A percentile compares a stretch with the other conserved stretches of the same genome.
phyloP scores from a whole-genome alignment of 805 yeast species.

The Zygosaccharomyces pseudorouxii region DNA sequence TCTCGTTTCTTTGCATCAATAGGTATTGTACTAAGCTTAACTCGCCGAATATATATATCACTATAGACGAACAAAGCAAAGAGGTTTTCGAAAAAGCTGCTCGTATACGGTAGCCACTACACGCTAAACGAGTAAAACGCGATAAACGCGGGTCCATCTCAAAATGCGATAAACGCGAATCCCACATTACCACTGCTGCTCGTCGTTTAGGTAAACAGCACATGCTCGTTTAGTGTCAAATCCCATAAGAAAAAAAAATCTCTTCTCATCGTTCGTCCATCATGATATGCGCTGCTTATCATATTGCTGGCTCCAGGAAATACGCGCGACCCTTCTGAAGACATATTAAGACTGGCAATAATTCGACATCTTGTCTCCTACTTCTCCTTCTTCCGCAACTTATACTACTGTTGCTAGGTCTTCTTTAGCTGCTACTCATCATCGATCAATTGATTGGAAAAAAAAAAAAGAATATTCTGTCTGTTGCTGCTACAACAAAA shows the following conservation, averaged over 20 bases:
- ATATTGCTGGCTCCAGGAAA: neutral
- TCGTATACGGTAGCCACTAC: too few relatives aligned
- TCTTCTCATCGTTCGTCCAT: neutral
- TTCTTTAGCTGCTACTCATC: too few relatives aligned
- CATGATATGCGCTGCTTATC: neutral
- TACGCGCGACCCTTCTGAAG: neutral
- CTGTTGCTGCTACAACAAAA: too few relatives aligned
- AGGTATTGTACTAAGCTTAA: neutral
- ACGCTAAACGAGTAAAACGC: neutral
- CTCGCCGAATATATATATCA: neutral
- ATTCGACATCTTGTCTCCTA: neutral
- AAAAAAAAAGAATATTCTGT: too few relatives aligned
- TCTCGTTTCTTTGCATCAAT: neutral
- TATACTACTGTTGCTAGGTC: too few relatives aligned
- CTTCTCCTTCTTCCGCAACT: too few relatives aligned
- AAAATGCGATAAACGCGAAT: neutral
- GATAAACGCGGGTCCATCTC: neutral
- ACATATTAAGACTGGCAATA: neutral
- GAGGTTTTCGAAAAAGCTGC: too few relatives aligned
- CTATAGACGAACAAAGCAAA: neutral
- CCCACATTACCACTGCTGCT: neutral
- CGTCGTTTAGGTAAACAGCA: neutral
- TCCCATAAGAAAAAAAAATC: neutral
- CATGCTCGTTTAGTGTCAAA: slow-evolving; percentile 1
- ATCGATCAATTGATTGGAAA: too few relatives aligned